Base-by-base conservation (phyloP, 164 flowering plant genomes). In the Tetrastigma voinierianum region DNA sequence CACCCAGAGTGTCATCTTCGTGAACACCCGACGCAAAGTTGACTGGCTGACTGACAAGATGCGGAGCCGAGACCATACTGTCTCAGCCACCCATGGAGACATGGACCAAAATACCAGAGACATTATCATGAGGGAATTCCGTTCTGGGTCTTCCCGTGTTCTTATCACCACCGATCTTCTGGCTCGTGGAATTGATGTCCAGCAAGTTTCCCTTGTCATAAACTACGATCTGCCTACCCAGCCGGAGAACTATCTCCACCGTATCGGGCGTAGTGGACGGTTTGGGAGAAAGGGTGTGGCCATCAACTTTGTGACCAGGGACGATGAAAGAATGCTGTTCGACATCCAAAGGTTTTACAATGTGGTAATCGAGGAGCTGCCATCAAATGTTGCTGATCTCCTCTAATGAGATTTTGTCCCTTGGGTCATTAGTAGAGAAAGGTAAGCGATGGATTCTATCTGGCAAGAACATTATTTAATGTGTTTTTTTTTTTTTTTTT, bases 221-320 rank as follows among this genome's bases (percentile, higher is more conserved):
- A 86, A 86, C 56, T 86, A 73, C 57, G 90, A 86, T 62, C 88
- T 86, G 23, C 90, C 90, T 1, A 86, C 88, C 9, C 90, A 86
- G 63, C 90, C 90, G 1, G 90, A 86, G 70, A 86, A 84, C 65
- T 86, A 86, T 52, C 88, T 84, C 9, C 90, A 86, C 49, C 85
- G 90, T 62, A 84, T 84, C 63, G 90, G 90, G 9, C 85, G 88
- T 23, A 80, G 88, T 78, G 90, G 90, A 46, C 81, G 90, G 18
- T 84, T 86, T 69, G 88, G 90, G 58, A 82, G 90, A 70, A 86
- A 86, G 53, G 90, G 90, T 59, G 90, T 86, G 59, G 85, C 90
- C 51, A 84, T 84, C 61, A 87, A 87, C 72, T 86, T 86, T 68
- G 83, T 83, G 21, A 83, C 84, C 0, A 67, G 23, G 46, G 91